Evolutionary conservation across 2,329 filamentous ascomycete species (phyloP), one percentile per base, ranked within the genome.

Genomic region (Diatrype stigma): DNA sequence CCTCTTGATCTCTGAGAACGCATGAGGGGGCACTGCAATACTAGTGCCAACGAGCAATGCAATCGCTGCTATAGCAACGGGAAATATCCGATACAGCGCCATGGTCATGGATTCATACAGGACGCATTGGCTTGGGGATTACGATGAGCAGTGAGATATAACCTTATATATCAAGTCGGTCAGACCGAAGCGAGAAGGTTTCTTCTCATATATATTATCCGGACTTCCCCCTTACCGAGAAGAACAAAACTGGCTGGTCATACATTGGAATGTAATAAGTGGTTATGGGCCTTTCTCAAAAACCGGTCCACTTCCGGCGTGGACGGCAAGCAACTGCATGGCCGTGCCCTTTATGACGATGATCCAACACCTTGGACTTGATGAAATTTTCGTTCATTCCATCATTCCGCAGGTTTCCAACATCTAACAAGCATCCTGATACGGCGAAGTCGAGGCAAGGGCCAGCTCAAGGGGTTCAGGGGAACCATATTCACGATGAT

Each of bases 1-100:
- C 37, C 50, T 44, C 40, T 50, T 50, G 7, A 46, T 26, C 22
- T 42, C n/a, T 19, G 48, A 48, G 42, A 47, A 38, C 16, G n/a
- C 26, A 11, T 42, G 32, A 2, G n/a, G 22, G 2, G 55, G 55
- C 17, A 46, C 50, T 11, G 48, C 53, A 34, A 28, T 34, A 14
- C 32, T 17, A 7, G 42, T 17, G 17, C 42, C 23, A 19, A 26
- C 28, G 6, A 55, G 46, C 42, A 45, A 48, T 26, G 47, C 4
- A 8, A 34, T 19, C 38, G 47, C 51, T n/a, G 40, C 45, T 3
- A 30, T 22, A 6, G 37, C 45, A 21, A 28, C 22, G n/a, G 26
- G 40, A 0, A 23, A 26, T 10, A 8, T 44, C 21, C 5, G 40
- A 23, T 12, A 44, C 21, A 44, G 10, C 2, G 12, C 22, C 40